phyloP scores from a whole-genome alignment of 2,329 filamentous ascomycete species.

The Phyllosticta citribraziliensis region DNA sequence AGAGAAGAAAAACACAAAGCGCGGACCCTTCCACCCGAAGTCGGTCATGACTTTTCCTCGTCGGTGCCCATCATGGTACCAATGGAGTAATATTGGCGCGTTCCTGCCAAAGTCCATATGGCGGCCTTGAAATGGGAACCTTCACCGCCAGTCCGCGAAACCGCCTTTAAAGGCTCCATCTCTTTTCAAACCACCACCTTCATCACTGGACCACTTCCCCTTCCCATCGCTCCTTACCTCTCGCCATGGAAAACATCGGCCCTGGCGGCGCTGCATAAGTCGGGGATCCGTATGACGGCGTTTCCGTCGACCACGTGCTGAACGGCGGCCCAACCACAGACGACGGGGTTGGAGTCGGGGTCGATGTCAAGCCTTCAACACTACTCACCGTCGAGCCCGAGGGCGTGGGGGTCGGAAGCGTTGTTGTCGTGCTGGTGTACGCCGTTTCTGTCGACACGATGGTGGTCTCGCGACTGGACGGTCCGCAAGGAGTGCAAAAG shows the following conservation, averaged over 20 bases:
- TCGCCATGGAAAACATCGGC: background rate
- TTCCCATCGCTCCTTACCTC: background rate
- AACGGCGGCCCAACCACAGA: background rate
- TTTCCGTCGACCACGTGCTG: background rate
- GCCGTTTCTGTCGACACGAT: background rate
- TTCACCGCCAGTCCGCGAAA: background rate
- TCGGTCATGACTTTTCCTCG: background rate
- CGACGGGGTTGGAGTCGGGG: background rate
- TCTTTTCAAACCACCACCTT: background rate
- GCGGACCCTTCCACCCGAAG: background rate
- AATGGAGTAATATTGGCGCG: background rate
- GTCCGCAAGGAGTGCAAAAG: background rate
- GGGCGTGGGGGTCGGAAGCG: background rate
- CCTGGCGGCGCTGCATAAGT: background rate
- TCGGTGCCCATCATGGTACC: background rate
- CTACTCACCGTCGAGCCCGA: background rate
- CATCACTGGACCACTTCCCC: background rate
- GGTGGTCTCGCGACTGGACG: background rate
- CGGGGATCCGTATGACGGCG: background rate
- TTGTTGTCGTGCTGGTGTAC: background rate
- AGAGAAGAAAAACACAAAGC: background rate
- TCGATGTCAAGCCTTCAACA: background rate
- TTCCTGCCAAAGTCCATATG: background rate
- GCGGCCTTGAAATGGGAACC: background rate
- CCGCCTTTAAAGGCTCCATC: background rate